Evolutionary conservation across 2,329 filamentous ascomycete species (phyloP).

Genomic region (Alternaria infectoria): DNA sequence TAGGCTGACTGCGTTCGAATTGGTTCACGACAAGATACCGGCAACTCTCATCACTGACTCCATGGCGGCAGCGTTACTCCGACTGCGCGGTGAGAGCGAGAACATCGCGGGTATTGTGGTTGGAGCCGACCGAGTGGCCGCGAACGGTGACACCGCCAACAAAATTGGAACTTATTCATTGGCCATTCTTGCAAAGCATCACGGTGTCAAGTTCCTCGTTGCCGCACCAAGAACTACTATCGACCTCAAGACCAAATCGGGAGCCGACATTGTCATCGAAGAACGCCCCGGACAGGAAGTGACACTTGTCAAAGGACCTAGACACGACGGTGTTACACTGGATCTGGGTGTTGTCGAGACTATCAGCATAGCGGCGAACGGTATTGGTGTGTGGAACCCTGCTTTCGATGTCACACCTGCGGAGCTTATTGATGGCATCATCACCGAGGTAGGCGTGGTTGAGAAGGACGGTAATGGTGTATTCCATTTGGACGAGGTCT

Average conservation of each 20-base stretch:
- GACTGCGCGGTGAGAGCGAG: constrained; percentile 62
- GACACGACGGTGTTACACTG: constrained; percentile 67
- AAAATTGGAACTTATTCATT: constrained; percentile 97
- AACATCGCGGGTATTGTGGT: constrained; percentile 88
- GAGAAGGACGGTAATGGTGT: constrained; percentile 74
- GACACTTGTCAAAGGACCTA: constrained; percentile 80
- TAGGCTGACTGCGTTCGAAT: constrained; percentile 90
- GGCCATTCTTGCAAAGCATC: constrained; percentile 85
- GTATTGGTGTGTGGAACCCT: constrained; percentile 92
- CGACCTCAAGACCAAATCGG: constrained; percentile 79
- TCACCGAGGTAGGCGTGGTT: constrained; percentile 89
- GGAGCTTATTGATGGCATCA: constrained; percentile 87
- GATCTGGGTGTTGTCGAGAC: constrained; percentile 69
- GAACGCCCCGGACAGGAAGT: constrained; percentile 82
- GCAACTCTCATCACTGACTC: constrained; percentile 93
- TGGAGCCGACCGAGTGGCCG: constrained; percentile 91
- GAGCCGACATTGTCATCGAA: constrained; percentile 86
- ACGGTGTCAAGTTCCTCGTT: constrained; percentile 92
- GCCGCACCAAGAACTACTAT: constrained; percentile 95
- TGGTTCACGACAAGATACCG: constrained; percentile 92
- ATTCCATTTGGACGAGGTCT: constrained; percentile 65
- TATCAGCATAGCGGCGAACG: constrained; percentile 77
- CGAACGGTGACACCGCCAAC: constrained; percentile 97
- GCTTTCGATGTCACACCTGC: constrained; percentile 95
- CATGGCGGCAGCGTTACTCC: constrained; percentile 90